Evolutionary conservation across 768 basidiomycete species (phyloP).

Genomic region (Boletus rubescentipes): DNA sequence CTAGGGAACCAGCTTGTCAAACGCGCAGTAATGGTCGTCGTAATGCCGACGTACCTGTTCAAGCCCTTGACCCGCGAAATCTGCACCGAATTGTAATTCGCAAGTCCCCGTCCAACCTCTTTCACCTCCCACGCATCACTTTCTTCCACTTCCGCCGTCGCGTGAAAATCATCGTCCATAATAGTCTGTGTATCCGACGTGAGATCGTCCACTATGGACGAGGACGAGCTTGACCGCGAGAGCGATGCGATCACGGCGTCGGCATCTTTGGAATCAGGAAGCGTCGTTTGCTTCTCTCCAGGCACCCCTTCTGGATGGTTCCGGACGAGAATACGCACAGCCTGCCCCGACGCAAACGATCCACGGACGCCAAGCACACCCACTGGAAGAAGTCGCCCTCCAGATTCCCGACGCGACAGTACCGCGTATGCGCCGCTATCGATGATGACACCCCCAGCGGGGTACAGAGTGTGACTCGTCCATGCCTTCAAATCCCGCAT

Average conservation of each 20-base stretch:
- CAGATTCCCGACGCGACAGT: slow-evolving; percentile 80
- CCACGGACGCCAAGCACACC: slow-evolving; percentile 89
- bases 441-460: slow-evolving; percentile 85
- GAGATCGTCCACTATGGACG: slow-evolving; percentile 30
- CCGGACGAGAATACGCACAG: slow-evolving; percentile 77
- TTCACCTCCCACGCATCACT: slow-evolving; percentile 66
- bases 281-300: slow-evolving; percentile 29
- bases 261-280: slow-evolving; percentile 18
- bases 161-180: slow-evolving; percentile 34
- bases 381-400: slow-evolving; percentile 87
- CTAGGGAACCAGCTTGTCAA: slow-evolving; percentile 41
- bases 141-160: slow-evolving; percentile 35
- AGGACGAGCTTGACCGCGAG: slow-evolving; percentile 38
- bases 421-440: slow-evolving; percentile 88
- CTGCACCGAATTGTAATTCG: slow-evolving; percentile 95
- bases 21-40: not conserved
- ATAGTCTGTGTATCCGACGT: slow-evolving; percentile 23
- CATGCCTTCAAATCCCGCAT: slow-evolving; percentile 89
- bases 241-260: slow-evolving; percentile 34
- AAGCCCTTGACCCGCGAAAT: slow-evolving; percentile 84
- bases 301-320: slow-evolving; percentile 29
- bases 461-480: slow-evolving; percentile 93
- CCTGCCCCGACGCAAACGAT: slow-evolving; percentile 91
- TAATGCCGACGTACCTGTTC: slow-evolving; percentile 67
- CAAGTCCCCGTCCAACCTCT: slow-evolving; percentile 92